A percentile compares a stretch with the other conserved stretches of the same genome.
Evolutionary conservation across 345 rosid genomes (phyloP).

Genomic region (Salix dunnii): DNA sequence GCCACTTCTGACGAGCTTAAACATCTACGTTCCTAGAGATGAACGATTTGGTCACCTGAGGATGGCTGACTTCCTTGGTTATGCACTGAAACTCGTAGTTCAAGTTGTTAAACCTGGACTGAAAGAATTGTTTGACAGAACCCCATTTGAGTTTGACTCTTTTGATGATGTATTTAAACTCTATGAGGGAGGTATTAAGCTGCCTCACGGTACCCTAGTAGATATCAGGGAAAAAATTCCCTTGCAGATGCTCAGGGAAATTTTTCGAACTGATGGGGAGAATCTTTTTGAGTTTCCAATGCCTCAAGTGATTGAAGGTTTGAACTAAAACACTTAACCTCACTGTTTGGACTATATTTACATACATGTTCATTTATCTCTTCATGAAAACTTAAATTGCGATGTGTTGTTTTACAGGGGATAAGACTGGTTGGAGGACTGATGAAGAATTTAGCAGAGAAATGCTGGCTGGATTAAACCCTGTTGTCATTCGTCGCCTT

Average conservation of each 20-base stretch:
- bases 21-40: conserved; percentile 40
- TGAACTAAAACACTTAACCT: background rate
- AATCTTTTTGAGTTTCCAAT: conserved; percentile 28
- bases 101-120: conserved; percentile 35
- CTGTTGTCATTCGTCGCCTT: conserved; percentile 33
- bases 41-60: conserved; percentile 41
- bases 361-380: background rate
- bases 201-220: conserved; percentile 17
- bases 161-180: conserved; percentile 35
- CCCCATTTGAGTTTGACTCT: conserved; percentile 38
- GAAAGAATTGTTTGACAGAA: conserved; percentile 21
- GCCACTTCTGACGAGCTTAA: conserved; percentile 29
- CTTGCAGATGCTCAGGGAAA: conserved; percentile 31
- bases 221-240: conserved; percentile 24
- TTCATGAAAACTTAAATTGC: background rate
- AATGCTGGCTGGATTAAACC: conserved; percentile 42
- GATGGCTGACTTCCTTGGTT: conserved; percentile 39
- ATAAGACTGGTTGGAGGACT: conserved; percentile 41
- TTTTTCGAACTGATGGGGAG: conserved; percentile 35
- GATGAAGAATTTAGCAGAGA: conserved; percentile 45
- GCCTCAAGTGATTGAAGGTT: conserved; percentile 43
- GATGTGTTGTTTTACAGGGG: conserved; percentile 16
- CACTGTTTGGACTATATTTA: background rate
- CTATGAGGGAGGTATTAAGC: conserved; percentile 37
- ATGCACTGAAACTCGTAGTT: conserved; percentile 30